Percentiles rank a stretch among this genome's conserved stretches.
phyloP scores from a whole-genome alignment of 768 basidiomycete species.

The Roridomyces roridus region DNA sequence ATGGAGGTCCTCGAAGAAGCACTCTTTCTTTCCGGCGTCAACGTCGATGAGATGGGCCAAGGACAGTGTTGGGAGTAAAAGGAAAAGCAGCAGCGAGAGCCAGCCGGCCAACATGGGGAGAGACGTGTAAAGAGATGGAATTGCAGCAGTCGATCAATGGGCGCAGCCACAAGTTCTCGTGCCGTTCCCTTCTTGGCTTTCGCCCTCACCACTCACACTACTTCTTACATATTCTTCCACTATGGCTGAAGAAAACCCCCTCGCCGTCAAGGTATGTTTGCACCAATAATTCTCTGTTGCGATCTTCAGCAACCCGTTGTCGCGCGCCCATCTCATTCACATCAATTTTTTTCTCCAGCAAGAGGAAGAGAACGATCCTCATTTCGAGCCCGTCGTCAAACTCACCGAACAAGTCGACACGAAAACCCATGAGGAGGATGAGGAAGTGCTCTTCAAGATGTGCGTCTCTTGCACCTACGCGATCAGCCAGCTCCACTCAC shows the following conservation, averaged over 20 bases:
- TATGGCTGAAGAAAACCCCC: constrained; percentile 71
- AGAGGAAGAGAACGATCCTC: constrained; percentile 85
- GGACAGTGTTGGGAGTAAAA: constrained; percentile 47
- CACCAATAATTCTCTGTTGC: not conserved
- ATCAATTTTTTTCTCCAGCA: constrained; percentile 35
- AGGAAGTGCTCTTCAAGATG: constrained; percentile 96
- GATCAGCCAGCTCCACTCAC: constrained; percentile 39
- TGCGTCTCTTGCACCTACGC: constrained; percentile 52
- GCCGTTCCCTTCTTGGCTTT: constrained; percentile 8
- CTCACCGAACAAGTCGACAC: constrained; percentile 95
- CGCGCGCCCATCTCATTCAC: constrained; percentile 17
- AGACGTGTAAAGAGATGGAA: constrained; percentile 1
- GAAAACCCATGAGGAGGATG: constrained; percentile 95
- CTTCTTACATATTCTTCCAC: constrained; percentile 26
- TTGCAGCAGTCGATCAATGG: too few relatives aligned
- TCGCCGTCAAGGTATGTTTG: constrained; percentile 73
- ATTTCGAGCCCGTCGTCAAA: constrained; percentile 96
- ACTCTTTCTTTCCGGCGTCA: constrained; percentile 83
- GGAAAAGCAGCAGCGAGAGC: constrained; percentile 47
- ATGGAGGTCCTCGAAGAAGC: constrained; percentile 96
- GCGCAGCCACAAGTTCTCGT: constrained; percentile 3
- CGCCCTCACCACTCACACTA: constrained; percentile 12
- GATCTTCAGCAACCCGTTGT: not conserved
- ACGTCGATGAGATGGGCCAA: constrained; percentile 78
- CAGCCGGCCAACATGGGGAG: constrained; percentile 29